Conservation (phyloP, 257 asterid species). For the Salvia miltiorrhiza region DNA sequence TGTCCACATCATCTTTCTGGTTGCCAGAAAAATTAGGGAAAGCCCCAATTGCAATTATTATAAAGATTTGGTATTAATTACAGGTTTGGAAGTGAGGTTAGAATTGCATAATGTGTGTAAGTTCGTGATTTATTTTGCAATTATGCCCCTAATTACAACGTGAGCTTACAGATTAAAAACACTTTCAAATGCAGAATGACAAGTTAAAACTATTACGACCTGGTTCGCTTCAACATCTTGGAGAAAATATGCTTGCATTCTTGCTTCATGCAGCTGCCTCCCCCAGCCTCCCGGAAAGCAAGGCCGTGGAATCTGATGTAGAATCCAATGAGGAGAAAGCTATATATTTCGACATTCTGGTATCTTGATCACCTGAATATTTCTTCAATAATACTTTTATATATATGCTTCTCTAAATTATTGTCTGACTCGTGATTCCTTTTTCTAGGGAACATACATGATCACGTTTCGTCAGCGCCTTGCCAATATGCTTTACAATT, state of each 20-base stretch:
- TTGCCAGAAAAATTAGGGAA: no score
- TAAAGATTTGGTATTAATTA: no score
- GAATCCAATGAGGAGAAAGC: conserved; percentile 51
- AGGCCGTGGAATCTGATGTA: conserved; percentile 36
- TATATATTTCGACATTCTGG: conserved; percentile 88
- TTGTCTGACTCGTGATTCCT: conserved; percentile 20
- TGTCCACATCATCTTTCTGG: no score
- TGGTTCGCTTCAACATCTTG: conserved; percentile 98
- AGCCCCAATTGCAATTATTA: no score
- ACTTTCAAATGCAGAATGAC: conserved; percentile 68
- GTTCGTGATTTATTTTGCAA: no score
- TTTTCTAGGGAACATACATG: conserved; percentile 80
- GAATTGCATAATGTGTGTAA: no score
- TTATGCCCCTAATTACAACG: not conserved
- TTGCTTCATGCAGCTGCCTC: conserved; percentile 82
- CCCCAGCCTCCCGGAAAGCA: conserved; percentile 58
- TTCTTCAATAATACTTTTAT: not conserved
- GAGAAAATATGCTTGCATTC: conserved; percentile 95
- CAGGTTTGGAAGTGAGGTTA: no score
- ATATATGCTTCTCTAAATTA: not conserved
- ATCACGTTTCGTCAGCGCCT: conserved; percentile 62
- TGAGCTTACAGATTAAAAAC: conserved; percentile 2
- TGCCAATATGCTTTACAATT: conserved; percentile 77
- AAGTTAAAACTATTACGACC: conserved; percentile 74
- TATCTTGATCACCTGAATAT: conserved; percentile 26